Evolutionary conservation across 371 early-diverging fungal genomes (phyloP), one percentile per base, ranked within the genome.

Genomic region (Mortierella sp.): DNA sequence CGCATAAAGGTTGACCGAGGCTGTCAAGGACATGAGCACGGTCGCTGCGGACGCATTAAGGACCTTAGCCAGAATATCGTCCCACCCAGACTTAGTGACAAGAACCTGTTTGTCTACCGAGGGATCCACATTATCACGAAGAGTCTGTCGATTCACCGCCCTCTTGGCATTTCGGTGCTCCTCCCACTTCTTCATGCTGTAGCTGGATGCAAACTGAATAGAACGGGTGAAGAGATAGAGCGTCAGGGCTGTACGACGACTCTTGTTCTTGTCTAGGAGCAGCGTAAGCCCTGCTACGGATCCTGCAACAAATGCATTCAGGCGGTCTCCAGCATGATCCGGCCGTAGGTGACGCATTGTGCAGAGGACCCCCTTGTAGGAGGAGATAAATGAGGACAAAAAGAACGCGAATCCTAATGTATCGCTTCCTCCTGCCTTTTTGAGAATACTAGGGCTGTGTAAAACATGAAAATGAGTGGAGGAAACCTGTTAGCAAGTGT

Each of bases 371-470:
- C 85, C 92, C 81, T 94, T 94, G 86, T 96, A 96, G 9, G 89
- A 79, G 37, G 92, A 90, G 30, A 93, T 87, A 66, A 93, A 92
- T 1, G 88, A 86, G 28, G 95, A 91, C 62, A 96, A 76, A 76
- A 95, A 96, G 59, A 93, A 82, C 16, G 96, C 93, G 85, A 96
- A 95, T 48, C 86, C 83, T 0, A 86, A 72, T 1, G 95, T 96
- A 76, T 96, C 96, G 61, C 86, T 83, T 71, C 87, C 88, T 25
- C 90, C 87, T 55, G 86, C 82, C 66, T 85, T 86, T 63, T 83
- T 83, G 64, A 93, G 75, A 59, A 90, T 72, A n/a, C 74, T 59
- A 14, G 91, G 91, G 23, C 87, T 85, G 50, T 11, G 30, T 5
- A 37, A 37, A 9, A 37, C 37, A 37, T 9, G 5, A 37, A 37